Conservation (phyloP, 768 basidiomycete genomes). For the Sporobolomyces pararoseus region DNA sequence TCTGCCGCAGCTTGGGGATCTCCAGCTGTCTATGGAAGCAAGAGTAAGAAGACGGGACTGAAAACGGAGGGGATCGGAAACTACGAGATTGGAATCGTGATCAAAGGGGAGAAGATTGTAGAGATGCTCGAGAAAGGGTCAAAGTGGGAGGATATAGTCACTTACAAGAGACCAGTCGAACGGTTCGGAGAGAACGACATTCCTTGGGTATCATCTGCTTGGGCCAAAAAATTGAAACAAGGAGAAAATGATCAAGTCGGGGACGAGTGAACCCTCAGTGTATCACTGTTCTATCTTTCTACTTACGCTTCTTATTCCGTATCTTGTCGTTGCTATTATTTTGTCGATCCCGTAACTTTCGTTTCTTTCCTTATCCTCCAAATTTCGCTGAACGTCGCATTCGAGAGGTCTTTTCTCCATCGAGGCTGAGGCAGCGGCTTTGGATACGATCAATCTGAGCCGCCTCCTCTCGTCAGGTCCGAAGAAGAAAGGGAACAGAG, state of each 20-base stretch:
- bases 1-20: constrained; percentile 21
- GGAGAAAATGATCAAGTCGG: too few species aligned
- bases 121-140: constrained; percentile 26
- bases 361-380: too few species aligned
- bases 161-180: constrained; percentile 29
- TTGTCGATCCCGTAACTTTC: too few species aligned
- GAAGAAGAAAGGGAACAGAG: too few species aligned
- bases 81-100: constrained; percentile 37
- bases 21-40: background rate
- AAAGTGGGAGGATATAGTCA: constrained; percentile 33
- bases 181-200: constrained; percentile 11
- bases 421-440: too few species aligned
- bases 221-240: background rate
- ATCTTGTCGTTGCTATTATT: too few species aligned
- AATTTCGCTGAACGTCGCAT: too few species aligned
- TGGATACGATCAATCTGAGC: too few species aligned
- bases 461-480: too few species aligned
- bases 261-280: too few species aligned
- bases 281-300: too few species aligned
- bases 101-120: constrained; percentile 14
- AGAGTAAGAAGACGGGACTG: background rate
- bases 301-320: background rate
- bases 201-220: constrained; percentile 20
- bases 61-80: constrained; percentile 7
- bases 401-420: too few species aligned